These are phyloP conservation scores for Plenodomus biglobosus DNA, from an alignment of 2,329 filamentous ascomycete species.

Conservation along the genomic window DNA sequence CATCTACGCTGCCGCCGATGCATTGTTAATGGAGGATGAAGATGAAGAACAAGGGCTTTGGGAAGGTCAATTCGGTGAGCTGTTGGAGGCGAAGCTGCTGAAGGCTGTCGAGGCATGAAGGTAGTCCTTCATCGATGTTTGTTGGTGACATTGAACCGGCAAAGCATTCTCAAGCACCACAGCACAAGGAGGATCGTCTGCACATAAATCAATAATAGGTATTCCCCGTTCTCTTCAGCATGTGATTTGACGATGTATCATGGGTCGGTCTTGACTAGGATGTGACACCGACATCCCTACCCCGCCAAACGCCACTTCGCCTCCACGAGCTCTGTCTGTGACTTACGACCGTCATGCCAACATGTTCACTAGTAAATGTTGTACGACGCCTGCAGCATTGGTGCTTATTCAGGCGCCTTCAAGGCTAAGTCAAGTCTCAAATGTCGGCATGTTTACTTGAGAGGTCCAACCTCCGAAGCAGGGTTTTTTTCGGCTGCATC, in stretches of 20 bases:
- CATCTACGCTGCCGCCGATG: constrained; percentile 66
- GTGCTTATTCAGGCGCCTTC: neutral
- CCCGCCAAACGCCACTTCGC: constrained; percentile 23
- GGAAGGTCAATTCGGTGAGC: constrained; percentile 30
- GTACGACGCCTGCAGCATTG: neutral
- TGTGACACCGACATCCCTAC: constrained; percentile 6
- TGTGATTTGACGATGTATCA: neutral
- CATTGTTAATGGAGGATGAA: constrained; percentile 28
- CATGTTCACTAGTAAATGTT: neutral
- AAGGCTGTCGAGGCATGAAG: constrained; percentile 18
- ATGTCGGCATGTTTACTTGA: neutral
- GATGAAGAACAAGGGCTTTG: constrained; percentile 31
- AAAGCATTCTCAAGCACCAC: neutral
- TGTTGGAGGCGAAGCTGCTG: constrained; percentile 35
- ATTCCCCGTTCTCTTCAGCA: constrained; percentile 2
- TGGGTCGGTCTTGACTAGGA: neutral
- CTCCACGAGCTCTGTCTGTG: constrained; percentile 6
- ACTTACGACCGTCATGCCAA: neutral
- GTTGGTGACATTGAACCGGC: neutral
- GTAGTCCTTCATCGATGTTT: neutral
- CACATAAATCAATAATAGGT: constrained; percentile 1
- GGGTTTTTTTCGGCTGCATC: constrained; percentile 11
- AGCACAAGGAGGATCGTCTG: neutral
- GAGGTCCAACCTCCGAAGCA: neutral
- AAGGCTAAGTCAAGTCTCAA: neutral